Evolutionary conservation across 2,329 filamentous ascomycete species (phyloP).

Genomic region (Diatrype stigma): DNA sequence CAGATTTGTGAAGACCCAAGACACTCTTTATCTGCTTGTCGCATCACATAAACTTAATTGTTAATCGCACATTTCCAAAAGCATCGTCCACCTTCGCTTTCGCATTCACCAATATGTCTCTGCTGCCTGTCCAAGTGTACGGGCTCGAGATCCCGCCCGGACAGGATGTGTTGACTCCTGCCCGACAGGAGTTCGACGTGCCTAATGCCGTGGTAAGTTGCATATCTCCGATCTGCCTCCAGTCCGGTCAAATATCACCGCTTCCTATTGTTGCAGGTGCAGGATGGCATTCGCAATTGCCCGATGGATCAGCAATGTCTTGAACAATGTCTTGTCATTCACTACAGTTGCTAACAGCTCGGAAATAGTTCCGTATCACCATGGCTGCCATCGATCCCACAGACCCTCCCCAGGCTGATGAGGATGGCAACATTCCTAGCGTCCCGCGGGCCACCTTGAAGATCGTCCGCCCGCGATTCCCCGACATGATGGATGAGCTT

Average conservation of each 20-base stretch:
- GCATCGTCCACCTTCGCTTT: not conserved
- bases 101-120: constrained; percentile 43
- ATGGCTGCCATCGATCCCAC: constrained; percentile 97
- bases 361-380: constrained; percentile 80
- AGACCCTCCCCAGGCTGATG: constrained; percentile 64
- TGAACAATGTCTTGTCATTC: not conserved
- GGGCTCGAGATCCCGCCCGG: constrained; percentile 86
- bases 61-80: not conserved
- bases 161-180: constrained; percentile 71
- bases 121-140: constrained; percentile 74
- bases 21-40: no score
- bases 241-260: no score
- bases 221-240: no score
- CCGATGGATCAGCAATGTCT: not conserved
- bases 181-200: constrained; percentile 61
- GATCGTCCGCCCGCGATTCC: constrained; percentile 71
- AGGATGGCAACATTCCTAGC: constrained; percentile 55
- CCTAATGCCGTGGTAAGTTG: constrained; percentile 71
- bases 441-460: constrained; percentile 82
- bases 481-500: constrained; percentile 57
- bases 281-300: no score
- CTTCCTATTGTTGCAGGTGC: no score
- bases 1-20: no score
- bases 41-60: no score
- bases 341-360: not conserved